phyloP scores from a whole-genome alignment of 2,329 filamentous ascomycete species.

The Pleoardoris graminearum region DNA sequence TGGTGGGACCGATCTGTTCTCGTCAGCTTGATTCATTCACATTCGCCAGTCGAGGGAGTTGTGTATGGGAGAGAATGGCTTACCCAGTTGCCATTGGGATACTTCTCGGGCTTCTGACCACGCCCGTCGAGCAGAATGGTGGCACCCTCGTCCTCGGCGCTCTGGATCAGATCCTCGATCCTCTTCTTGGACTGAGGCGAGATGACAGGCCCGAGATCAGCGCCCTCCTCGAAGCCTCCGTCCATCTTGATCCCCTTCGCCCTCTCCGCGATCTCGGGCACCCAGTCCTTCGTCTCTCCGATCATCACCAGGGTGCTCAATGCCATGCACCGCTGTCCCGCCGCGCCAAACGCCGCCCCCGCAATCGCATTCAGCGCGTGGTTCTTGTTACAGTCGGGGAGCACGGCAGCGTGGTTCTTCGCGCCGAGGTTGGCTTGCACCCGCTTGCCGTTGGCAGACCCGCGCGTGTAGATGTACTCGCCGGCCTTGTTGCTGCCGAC shows the following conservation, averaged over 20 bases:
- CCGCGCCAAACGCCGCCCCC: conserved; percentile 82
- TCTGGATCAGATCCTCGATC: conserved; percentile 75
- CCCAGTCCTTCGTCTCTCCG: conserved; percentile 82
- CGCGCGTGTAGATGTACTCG: conserved; percentile 81
- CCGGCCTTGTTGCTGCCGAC: conserved; percentile 86
- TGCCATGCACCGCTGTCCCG: conserved; percentile 86
- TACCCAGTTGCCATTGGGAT: conserved; percentile 80
- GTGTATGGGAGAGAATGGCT: conserved; percentile 23
- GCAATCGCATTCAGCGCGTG: conserved; percentile 83
- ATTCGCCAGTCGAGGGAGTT: not conserved
- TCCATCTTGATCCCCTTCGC: conserved; percentile 74
- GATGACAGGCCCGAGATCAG: conserved; percentile 82
- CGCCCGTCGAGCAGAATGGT: conserved; percentile 82
- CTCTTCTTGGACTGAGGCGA: conserved; percentile 76
- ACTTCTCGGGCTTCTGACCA: conserved; percentile 73
- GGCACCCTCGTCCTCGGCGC: conserved; percentile 78
- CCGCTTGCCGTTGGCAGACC: conserved; percentile 82
- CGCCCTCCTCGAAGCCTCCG: conserved; percentile 78
- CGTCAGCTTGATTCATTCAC: not conserved
- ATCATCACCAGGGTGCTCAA: conserved; percentile 82
- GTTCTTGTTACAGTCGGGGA: conserved; percentile 89
- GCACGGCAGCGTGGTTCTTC: conserved; percentile 84
- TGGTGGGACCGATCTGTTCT: conserved; percentile 72
- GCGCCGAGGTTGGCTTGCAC: conserved; percentile 86
- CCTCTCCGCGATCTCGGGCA: conserved; percentile 74